Evolutionary conservation across 257 asterid species (phyloP), one percentile per base, ranked within the genome.

Genomic region (Cinchona pubescens): DNA sequence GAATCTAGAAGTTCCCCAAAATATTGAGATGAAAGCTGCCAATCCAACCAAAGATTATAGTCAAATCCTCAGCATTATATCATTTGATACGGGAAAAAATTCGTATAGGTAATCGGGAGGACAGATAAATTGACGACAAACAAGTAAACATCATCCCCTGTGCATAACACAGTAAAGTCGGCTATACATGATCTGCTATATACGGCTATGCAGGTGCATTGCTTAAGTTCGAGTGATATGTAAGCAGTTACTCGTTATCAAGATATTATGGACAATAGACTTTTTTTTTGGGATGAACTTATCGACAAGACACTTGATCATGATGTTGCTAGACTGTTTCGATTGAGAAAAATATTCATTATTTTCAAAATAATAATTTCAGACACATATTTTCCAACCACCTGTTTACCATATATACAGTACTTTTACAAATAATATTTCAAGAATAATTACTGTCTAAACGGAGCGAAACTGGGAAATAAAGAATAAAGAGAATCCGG

Each of bases 1-100:
- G 91, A 89, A 78, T 95, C 98, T 37, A 95, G 83, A 83, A 95
- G 88, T 29, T 91, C 94, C 18, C 53, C 55, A 75, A 94, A 88
- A 63, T 92, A 62, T 48, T 86, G 88, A 48, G 88, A 86, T 23
- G 90, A 75, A 38, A 89, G 80, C 97, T 95, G 92, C 88, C 83
- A 75, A 75, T 61, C 72, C 67, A 69, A 72, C 46, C 65, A 66
- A 76, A 75, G 69, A 35, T n/a, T n/a, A n/a, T 68, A 72, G 5
- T 46, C 49, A 51, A 45, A 19, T 12, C 27, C 72, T 68, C 30
- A 76, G 56, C 29, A 74, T 78, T 38, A 60, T 71, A 60, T 69
- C 43, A 46, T 43, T 5, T 53, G 55, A 32, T 66, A n/a, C n/a
- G 35, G 30, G n/a, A 37, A 43, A 67, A 19, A 62, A 12, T 61